Base-by-base conservation (phyloP, 1,284 basidiomycete genomes). In the Retiboletus flavoniger region DNA sequence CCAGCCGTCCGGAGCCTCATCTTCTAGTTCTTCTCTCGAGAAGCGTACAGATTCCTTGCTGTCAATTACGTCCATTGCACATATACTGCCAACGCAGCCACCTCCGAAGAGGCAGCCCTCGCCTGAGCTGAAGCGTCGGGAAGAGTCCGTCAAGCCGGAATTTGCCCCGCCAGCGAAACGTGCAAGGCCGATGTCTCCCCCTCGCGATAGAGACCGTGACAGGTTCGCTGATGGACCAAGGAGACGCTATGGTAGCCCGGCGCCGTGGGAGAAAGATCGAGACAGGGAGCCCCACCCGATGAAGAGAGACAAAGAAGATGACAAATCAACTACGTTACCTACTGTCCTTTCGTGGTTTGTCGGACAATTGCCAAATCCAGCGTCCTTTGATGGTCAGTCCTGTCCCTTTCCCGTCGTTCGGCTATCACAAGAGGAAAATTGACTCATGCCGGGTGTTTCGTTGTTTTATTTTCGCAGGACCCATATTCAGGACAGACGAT, bases 401-500 rank as follows among this genome's bases (percentile, higher is more conserved):
- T 10, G 6, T 35, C 24, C 32, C 24, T 38, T 58, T 7, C 35
- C 44, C 31, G n/a, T 44, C 11, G 17, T 47, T 63, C 44, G 55
- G 39, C 56, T 41, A 48, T 51, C 32, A 41, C 21, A 56, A 50
- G 44, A 43, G 55, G 62, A 56, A 60, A 43, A 17, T 40, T 61
- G 50, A 70, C 63, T 61, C 55, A 48, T 58, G 5, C 26, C 26
- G 49, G 7, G 16, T 47, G 32, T 54, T 36, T 58, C 35, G 26
- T 56, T 16, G 42, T 58, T 43, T 63, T 52, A 48, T 57, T 43
- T 58, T 61, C 58, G 41, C 59, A 93, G 92, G 92, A 3, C 92
- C 93, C 16, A 80, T 93, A 35, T 94, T 95, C 75, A 80, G 89
- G 50, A 87, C 88, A 3, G 92, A 95, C 47, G 92, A 95, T 70